Base-by-base conservation (phyloP, 352 stramenopile species). In the Phytophthora foliorum region DNA sequence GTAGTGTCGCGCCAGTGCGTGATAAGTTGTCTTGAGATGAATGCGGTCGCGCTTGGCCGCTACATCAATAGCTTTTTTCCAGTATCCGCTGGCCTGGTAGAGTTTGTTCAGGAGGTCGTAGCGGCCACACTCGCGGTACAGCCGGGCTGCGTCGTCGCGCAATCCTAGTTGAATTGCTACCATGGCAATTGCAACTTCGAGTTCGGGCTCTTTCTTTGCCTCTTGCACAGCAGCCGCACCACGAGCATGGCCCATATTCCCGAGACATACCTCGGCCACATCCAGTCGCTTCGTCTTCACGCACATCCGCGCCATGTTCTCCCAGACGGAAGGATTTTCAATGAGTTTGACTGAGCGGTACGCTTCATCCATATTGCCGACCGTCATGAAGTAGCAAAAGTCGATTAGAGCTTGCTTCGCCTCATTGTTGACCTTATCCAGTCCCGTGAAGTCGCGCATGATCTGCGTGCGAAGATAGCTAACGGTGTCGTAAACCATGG, bases 271-370 rank as follows among this genome's bases (percentile, higher is more conserved):
- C 71, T 99, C 88, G 2, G 94, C 93, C 4, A 99, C 92, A 67
- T 99, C 96, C 17, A 98, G 78, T 0, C 95, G 87, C 72, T 97
- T 98, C 27, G 93, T 98, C 72, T 98, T 98, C 55, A 99, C 93
- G 71, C 96, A 99, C 88, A 98, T 99, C 50, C 97, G 89, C 17
- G 94, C 95, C 91, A 99, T 98, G 71, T 98, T 99, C 55, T 98
- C 90, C 96, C 96, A 99, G 24, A 98, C 96, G 0, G 84, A 92
- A 16, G 90, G 70, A 61, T 93, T 98, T 46, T 97, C 85, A 63
- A 99, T 98, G 22, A 97, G 77, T 72, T 98, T 94, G 14, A 99
- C 91, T 0, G 90, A 94, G 4, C 90, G 80, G 61, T 98, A 98
- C 1, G 96, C 96, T 67, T 98, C 93, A 77, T 99, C 96, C 90